phyloP scores from a whole-genome alignment of 1,284 basidiomycete genomes.

The Ceratorhiza oryzae-sativae region DNA sequence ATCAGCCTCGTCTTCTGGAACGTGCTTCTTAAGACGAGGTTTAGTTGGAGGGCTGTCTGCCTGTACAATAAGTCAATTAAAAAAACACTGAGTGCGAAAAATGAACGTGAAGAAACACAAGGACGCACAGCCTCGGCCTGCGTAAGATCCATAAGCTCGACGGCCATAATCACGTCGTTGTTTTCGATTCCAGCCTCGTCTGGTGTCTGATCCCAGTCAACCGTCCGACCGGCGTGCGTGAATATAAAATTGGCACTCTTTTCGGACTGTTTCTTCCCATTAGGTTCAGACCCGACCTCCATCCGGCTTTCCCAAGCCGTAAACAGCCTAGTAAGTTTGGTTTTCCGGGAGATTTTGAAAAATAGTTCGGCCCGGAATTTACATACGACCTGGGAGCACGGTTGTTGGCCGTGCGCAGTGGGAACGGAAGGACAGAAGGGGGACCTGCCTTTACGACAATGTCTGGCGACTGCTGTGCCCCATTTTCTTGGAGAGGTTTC shows the following conservation, averaged over 20 bases:
- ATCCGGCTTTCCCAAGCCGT: slow-evolving; percentile 86
- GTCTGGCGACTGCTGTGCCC: slow-evolving; percentile 30
- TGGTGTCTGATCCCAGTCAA: slow-evolving; percentile 79
- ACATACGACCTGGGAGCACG: slow-evolving; percentile 81
- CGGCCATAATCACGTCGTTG: slow-evolving; percentile 81
- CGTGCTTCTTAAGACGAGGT: slow-evolving; percentile 50
- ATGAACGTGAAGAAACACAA: slow-evolving; percentile 1
- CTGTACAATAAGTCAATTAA: slow-evolving; percentile 51
- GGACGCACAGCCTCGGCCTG: slow-evolving; percentile 51
- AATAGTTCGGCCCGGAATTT: slow-evolving; percentile 85
- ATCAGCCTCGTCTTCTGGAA: slow-evolving; percentile 26
- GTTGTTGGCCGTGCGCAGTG: not conserved
- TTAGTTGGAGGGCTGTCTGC: slow-evolving; percentile 62
- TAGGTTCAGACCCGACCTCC: slow-evolving; percentile 56
- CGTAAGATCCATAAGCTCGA: slow-evolving; percentile 86
- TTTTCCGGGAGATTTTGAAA: slow-evolving; percentile 88
- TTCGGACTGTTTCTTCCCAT: slow-evolving; percentile 47
- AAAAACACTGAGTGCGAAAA: not conserved
- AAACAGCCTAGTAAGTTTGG: slow-evolving; percentile 77
- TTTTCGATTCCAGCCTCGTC: slow-evolving; percentile 84
- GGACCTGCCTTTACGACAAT: slow-evolving; percentile 29
- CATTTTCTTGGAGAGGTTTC: slow-evolving; percentile 38
- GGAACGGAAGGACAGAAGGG: not conserved
- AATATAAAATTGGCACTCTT: slow-evolving; percentile 65
- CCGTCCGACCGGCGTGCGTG: slow-evolving; percentile 73